Evolutionary conservation across 495 filamentous ascomycete genomes (phyloP), one percentile per base, ranked within the genome.

Genomic region (Endocarpon pusillum): DNA sequence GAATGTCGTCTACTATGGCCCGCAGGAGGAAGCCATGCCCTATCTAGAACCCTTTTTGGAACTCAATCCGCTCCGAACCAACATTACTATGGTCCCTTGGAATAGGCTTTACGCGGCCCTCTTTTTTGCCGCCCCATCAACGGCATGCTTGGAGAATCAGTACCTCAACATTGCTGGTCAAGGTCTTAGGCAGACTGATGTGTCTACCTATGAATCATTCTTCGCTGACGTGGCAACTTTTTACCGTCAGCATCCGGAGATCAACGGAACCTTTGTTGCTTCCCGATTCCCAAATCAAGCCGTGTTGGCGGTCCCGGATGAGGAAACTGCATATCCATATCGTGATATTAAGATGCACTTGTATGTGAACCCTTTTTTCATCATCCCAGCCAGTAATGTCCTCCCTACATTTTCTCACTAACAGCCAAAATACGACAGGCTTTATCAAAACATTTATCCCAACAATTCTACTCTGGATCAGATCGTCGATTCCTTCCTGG

Each of bases 251-350:
- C 37, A 39, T 23, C 35, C 30, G 32, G 39, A 36, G 1, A 40
- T 30, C 33, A 36, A 41, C 17, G 41, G 36, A 18, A 26, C 38
- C 6, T 30, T 37, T 16, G 37, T 45, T 9, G 36, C 49, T 8
- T 45, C 55, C 15, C 40, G 41, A 3, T 61, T 50, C 33, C 39
- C 46, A 4, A 52, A 44, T 10, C 34, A 55, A 20, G 57, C 44
- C 16, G 38, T 51, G 10, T 5, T 22, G 11, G 47, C 47, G 0
- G 42, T 55, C 9, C 35, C 42, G 4, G 32, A 37, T 18, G 40
- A 42, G 21, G 30, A 27, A 14, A 57, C 54, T 8, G 51, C 53
- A 12, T 58, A 53, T 41, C 51, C 53, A 22, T 54, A 46, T 47
- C 40, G 57, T 6, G 40, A 43, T 20, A 35, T 48, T 1, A 49